phyloP scores from a whole-genome alignment of 805 yeast species.

The Candida chilensis region DNA sequence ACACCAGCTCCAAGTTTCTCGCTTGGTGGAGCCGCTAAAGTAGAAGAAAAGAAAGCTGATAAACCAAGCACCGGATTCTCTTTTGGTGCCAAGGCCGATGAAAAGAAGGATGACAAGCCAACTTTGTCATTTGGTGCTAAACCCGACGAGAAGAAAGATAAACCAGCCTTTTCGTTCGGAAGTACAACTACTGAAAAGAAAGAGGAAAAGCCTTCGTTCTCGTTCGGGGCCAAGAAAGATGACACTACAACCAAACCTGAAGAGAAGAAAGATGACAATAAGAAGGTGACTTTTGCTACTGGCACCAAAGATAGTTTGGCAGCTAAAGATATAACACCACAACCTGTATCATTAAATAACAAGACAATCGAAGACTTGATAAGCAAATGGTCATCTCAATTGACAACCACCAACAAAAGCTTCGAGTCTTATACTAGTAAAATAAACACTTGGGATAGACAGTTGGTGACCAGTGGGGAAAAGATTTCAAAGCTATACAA shows the following conservation, averaged over 20 bases:
- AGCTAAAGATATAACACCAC: slow-evolving; percentile 47
- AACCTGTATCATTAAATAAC: slow-evolving; percentile 74
- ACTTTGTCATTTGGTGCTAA: slow-evolving; percentile 12
- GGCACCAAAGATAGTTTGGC: slow-evolving; percentile 14
- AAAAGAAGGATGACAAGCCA: slow-evolving; percentile 8
- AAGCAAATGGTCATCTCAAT: slow-evolving; percentile 85
- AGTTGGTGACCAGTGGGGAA: slow-evolving; percentile 77
- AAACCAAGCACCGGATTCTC: slow-evolving; percentile 9
- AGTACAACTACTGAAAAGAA: slow-evolving; percentile 7
- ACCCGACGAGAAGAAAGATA: slow-evolving; percentile 12
- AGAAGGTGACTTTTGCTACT: slow-evolving; percentile 13
- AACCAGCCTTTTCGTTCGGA: slow-evolving; percentile 9
- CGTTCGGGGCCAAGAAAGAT: slow-evolving; percentile 7
- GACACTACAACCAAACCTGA: slow-evolving; percentile 4
- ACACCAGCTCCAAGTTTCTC: slow-evolving; percentile 3
- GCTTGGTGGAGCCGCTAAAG: slow-evolving; percentile 2
- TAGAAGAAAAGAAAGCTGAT: slow-evolving; percentile 4
- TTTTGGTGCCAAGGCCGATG: slow-evolving; percentile 17
- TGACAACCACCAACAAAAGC: slow-evolving; percentile 62
- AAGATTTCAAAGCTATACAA: slow-evolving; percentile 70
- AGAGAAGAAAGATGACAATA: slow-evolving; percentile 8
- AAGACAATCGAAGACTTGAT: slow-evolving; percentile 90
- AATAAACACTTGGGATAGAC: slow-evolving; percentile 79
- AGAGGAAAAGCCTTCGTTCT: slow-evolving; percentile 5
- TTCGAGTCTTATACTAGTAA: slow-evolving; percentile 70